Evolutionary conservation across 2,329 filamentous ascomycete species (phyloP), one percentile per base, ranked within the genome.

Genomic region (Chaetomium strumarium): DNA sequence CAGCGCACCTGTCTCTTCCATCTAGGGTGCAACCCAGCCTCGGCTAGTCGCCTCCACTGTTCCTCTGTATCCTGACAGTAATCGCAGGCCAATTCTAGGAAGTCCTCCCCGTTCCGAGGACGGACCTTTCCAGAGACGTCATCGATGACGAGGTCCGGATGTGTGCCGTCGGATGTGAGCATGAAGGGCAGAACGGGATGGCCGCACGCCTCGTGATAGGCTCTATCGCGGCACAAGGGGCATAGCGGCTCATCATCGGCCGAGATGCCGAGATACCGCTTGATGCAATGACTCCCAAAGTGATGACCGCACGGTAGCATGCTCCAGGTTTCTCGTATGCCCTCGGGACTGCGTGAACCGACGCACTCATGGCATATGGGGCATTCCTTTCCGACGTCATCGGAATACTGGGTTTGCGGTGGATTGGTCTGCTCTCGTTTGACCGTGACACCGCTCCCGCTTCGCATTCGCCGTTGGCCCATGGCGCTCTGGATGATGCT

Each of bases 351-450:
- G 16, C 53, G 51, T 12, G 64, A 48, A 49, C 71, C 72, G 34
- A 75, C 66, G 5, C 66, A 62, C 51, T 74, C 69, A 51, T 72
- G 70, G 58, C 73, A 75, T 57, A 75, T 75, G 42, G 69, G 67
- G 49, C 73, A 75, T 53, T 51, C 30, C 29, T 36, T 2, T 42
- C 50, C 19, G 42, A 24, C 24, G 4, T 24, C 4, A 24, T 24
- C 24, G 24, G 24, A 24, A 24, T 24, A 24, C 4, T 24, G 24
- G 24, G 24, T 24, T 24, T 24, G 4, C 7, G 24, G 4, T 24
- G 24, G 4, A 7, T 7, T 24, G 24, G 24, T 24, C 4, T 24
- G 24, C 24, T 24, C 4, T 7, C 24, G 4, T 24, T 24, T 24
- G 24, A 7, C 24, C 4, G 4, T 7, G 24, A 4, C 7, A 7